Evolutionary conservation across 192 early-diverging fungal species (phyloP), one percentile per base, ranked within the genome.

Genomic region (Mortierella antarctica): DNA sequence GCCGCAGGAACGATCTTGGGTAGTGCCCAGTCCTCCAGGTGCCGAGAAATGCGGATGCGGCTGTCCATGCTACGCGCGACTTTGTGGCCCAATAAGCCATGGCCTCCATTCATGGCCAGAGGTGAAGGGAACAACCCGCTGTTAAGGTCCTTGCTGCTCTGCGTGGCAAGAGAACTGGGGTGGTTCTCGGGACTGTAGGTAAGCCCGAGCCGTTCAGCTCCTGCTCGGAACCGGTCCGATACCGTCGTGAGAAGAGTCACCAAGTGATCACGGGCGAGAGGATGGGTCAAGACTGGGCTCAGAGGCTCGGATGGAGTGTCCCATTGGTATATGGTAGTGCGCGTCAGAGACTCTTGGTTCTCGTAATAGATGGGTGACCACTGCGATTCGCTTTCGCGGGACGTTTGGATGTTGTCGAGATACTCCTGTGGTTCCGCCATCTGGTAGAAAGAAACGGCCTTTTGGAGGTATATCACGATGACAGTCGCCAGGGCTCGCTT

Each of bases 381-480:
- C 47, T 80, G 77, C 0, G 70, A 80, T 46, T 80, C 70, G 17
- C 47, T 67, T 41, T 72, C 70, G 17, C 77, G 64, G 2, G 77
- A 80, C 1, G 18, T 46, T 47, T 72, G 55, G 45, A 80, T 80
- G 60, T 70, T 80, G 23, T 80, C 70, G 2, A 80, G 59, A 49
- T 80, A 80, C 18, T 80, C 77, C 2, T 21, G 52, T 9, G 77
- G 77, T 41, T 67, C 77, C 13, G 59, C 15, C 77, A 80, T 80
- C 0, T 47, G 60, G 17, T 71, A 80, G 10, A 21, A 31, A 7
- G 20, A 20, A 2, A 63, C 60, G 15, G 70, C 77, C 59, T 67
- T 67, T 60, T 80, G 77, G 44, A 80, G 58, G 53, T 72, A 80
- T n/a, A 61, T 65, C 9, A 80, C 77, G 52, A 80, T 80, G 12